A percentile compares a stretch with the other conserved stretches of the same genome.
These are phyloP conservation scores for Petunia secreta DNA, from an alignment of 257 asterid species.

Conservation along the genomic window DNA sequence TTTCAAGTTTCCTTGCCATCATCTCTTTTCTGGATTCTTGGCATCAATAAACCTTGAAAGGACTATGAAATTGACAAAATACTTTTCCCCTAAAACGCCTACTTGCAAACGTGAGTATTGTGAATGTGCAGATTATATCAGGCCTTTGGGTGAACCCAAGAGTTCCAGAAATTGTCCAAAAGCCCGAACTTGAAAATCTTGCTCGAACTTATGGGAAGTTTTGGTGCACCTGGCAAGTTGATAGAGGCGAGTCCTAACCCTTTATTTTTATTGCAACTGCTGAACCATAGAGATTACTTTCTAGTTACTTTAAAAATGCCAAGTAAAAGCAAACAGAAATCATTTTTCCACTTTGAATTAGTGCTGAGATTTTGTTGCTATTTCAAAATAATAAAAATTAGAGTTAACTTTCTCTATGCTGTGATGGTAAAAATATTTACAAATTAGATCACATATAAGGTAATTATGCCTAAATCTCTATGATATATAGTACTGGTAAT, in stretches of 20 bases:
- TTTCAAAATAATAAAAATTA: too few species aligned
- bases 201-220: constrained; percentile 77
- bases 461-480: too few species aligned
- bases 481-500: too few species aligned
- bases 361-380: too few species aligned
- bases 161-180: constrained; percentile 72
- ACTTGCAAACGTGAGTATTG: background rate
- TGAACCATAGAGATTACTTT: background rate
- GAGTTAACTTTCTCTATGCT: too few species aligned
- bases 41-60: background rate
- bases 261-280: background rate
- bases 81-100: background rate
- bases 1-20: background rate
- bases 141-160: constrained; percentile 82
- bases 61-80: background rate
- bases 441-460: background rate
- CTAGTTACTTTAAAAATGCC: background rate
- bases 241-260: constrained; percentile 52
- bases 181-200: constrained; percentile 54
- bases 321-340: background rate
- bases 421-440: background rate
- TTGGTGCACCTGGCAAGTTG: constrained; percentile 98
- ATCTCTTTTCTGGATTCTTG: background rate
- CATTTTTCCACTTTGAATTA: background rate
- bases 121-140: constrained; percentile 51